Evolutionary conservation across 78 protist species (phyloP), one percentile per base, ranked within the genome.

Genomic region (Goniomonas avonlea): DNA sequence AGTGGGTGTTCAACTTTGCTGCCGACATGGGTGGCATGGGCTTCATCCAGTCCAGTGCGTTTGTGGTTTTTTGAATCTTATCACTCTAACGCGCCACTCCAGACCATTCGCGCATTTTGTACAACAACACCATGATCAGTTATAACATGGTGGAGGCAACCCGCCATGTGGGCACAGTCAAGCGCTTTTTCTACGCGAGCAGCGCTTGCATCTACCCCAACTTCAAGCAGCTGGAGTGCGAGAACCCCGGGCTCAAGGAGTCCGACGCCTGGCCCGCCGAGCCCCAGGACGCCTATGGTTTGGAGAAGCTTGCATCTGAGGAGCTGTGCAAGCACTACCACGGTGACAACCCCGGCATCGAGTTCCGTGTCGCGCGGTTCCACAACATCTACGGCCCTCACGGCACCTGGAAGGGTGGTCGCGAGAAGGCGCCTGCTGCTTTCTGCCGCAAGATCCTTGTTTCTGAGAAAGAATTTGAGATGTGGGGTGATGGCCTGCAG

Each of bases 391-490:
- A 88, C 86, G 94, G 94, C 13, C 89, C 88, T 0, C 73, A 47
- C 56, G 93, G 94, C 34, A 91, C 93, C 23, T 91, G 93, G 93
- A 65, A 77, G 56, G 93, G 92, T 5, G 94, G 94, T 20, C 87
- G 94, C 71, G 94, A 91, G 73, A 91, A 91, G 80, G 94, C 93
- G 32, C 94, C 94, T 2, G 94, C 94, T 29, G 94, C 94, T 35
- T 89, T 91, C 70, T 73, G 82, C 79, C 86, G 94, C 73, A 91
- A 91, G 73, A 88, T 78, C 5, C 21, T 84, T n/a, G 37, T 71
- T 20, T 18, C 70, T 29, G 20, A 2, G 43, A 29, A 61, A 43
- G 70, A 66, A 40, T 71, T 89, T 53, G 94, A 91, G 71, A 84
- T 91, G 88, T 91, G 94, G 94, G 94, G 94, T 31, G 88, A 89